Base-by-base conservation (phyloP, 331 rosid genomes). In the Pyracantha coccinea region DNA sequence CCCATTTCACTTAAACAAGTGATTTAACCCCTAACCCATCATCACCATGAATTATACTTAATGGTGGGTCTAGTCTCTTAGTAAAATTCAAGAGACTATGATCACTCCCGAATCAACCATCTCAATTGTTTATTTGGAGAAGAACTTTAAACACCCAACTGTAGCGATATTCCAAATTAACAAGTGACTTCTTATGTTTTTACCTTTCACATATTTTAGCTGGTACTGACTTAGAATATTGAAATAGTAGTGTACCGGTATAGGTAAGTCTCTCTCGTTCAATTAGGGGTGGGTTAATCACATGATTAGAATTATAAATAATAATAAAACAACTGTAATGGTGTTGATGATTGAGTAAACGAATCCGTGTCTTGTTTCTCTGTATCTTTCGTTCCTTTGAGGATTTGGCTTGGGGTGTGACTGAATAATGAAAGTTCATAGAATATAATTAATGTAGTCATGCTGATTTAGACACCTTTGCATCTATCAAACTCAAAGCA, bases 11-110 rank as follows among this genome's bases (percentile, higher is more conserved):
- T 72, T 29, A 66, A 14, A 64, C 15, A 31, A 55, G 29, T 33
- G 19, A 67, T 68, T 57, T 29, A 27, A 44, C 57, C 74, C 80
- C 52, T 55, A 73, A 80, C 71, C 59, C 71, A 75, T 77, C 79
- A 66, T 72, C 19, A 62, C 23, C 66, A 25, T 45, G 25, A 73
- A 75, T 57, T 55, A 66, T 69, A 57, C 20, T 50, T 50, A 17
- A 17, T 53, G 66, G 75, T 73, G 85, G 82, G 85, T 68, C 72
- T 69, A 70, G 52, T 21, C 28, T 50, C 62, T 10, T 57, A 1
- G 6, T 57, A 6, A 16, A 0, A 50, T 50, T 50, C 8, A 50
- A 50, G 4, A 1, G 21, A 50, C 9, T 0, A 50, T 50, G 57
- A 50, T 17, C 7, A 50, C 10, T 17, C 57, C 1, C 4, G 7